phyloP scores from a whole-genome alignment of 2,329 filamentous ascomycete species.

The Pseudogymnoascus pannorum region DNA sequence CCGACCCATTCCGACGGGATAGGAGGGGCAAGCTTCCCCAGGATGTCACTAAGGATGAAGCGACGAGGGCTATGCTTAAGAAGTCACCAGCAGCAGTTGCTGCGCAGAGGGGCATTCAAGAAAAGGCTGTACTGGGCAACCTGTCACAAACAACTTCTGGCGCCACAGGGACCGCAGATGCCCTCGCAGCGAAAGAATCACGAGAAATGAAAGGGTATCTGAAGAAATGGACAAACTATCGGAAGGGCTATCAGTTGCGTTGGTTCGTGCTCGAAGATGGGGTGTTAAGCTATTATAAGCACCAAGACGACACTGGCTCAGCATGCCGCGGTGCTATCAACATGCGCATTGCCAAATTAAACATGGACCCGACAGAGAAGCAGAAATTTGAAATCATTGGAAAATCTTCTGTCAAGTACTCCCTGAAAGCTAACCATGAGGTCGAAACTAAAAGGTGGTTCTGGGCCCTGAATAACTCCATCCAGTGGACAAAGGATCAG shows the following conservation, averaged over 20 bases:
- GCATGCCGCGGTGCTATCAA: constrained; percentile 97
- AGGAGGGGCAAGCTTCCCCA: constrained; percentile 93
- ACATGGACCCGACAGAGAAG: constrained; percentile 97
- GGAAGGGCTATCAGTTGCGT: constrained; percentile 88
- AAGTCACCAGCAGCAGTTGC: constrained; percentile 89
- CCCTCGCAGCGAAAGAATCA: constrained; percentile 71
- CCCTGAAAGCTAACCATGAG: constrained; percentile 94
- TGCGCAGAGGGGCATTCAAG: constrained; percentile 90
- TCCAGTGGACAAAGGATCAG: constrained; percentile 97
- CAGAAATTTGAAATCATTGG: constrained; percentile 96
- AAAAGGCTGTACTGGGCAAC: constrained; percentile 88
- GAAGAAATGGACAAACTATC: constrained; percentile 99
- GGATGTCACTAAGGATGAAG: constrained; percentile 92
- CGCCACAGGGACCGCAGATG: constrained; percentile 48
- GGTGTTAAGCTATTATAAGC: constrained; percentile 97
- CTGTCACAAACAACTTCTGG: constrained; percentile 45
- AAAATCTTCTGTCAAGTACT: constrained; percentile 98
- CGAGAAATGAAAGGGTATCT: constrained; percentile 97
- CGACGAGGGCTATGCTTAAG: constrained; percentile 80
- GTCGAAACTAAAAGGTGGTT: constrained; percentile 99
- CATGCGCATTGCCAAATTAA: constrained; percentile 89
- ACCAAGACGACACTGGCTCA: constrained; percentile 93
- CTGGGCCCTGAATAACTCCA: constrained; percentile 97
- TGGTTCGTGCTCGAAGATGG: constrained; percentile 99
- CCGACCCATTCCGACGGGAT: constrained; percentile 91